A percentile compares a stretch with the other conserved stretches of the same genome.
phyloP scores from a whole-genome alignment of 768 basidiomycete species.

The Pulveroboletus ravenelii region DNA sequence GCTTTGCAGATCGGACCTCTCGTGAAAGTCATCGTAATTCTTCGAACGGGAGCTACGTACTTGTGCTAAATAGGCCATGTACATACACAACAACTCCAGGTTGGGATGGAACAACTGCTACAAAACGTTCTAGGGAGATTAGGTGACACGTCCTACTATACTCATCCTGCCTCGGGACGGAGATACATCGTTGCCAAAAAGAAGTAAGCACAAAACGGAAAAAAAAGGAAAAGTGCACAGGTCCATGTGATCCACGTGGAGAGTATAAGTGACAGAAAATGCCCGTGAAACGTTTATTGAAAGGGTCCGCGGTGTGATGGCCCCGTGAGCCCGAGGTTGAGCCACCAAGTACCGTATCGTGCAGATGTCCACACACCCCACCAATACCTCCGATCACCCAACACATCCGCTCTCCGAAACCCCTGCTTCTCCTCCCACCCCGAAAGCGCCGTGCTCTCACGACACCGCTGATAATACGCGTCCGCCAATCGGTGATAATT shows the following conservation, averaged over 20 bases:
- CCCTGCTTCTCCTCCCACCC: slow-evolving; percentile 37
- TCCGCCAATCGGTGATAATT: slow-evolving; percentile 20
- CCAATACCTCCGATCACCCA: slow-evolving; percentile 44
- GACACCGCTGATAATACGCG: slow-evolving; percentile 35
- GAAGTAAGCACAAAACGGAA: too few species aligned
- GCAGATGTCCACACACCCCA: slow-evolving; percentile 36
- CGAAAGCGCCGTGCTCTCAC: slow-evolving; percentile 36
- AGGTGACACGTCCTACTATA: too few species aligned
- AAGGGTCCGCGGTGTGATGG: slow-evolving; percentile 8
- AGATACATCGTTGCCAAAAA: too few species aligned
- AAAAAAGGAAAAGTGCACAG: not conserved
- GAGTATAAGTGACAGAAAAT: not conserved
- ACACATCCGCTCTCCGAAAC: slow-evolving; percentile 45
- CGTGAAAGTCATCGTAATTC: too few species aligned
- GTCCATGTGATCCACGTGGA: not conserved
- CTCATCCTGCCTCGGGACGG: too few species aligned
- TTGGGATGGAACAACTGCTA: too few species aligned
- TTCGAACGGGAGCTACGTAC: too few species aligned
- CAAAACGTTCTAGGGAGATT: too few species aligned
- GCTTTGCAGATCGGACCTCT: too few species aligned
- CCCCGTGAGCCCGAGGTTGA: slow-evolving; percentile 42
- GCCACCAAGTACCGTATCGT: slow-evolving; percentile 37
- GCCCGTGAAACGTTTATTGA: not conserved
- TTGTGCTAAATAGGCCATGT: too few species aligned
- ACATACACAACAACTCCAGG: too few species aligned